These are phyloP conservation scores for Tricharina praecox DNA, from an alignment of 495 filamentous ascomycete species.

Conservation along the genomic window DNA sequence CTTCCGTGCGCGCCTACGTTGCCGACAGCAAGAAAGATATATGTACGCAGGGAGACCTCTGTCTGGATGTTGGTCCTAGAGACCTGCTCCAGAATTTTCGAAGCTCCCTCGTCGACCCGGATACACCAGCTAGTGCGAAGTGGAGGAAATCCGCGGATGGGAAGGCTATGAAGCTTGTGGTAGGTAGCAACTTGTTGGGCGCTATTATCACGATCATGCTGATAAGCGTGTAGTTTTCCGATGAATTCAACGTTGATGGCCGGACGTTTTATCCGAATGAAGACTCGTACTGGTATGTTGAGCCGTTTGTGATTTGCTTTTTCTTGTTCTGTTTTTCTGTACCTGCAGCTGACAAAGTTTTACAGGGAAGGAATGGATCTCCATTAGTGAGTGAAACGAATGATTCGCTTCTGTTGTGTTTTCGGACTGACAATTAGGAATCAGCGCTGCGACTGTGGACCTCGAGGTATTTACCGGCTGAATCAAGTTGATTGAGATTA, in stretches of 20 bases:
- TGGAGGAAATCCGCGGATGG: constrained; percentile 43
- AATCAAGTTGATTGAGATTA: neutral
- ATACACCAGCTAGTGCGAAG: constrained; percentile 45
- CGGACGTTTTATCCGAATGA: constrained; percentile 60
- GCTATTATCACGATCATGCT: constrained; percentile 3
- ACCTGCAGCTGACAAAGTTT: constrained; percentile 17
- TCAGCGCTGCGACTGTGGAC: constrained; percentile 51
- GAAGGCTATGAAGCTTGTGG: constrained; percentile 46
- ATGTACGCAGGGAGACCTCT: constrained; percentile 23
- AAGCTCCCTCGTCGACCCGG: constrained; percentile 48
- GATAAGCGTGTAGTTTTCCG: constrained; percentile 41
- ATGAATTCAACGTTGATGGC: constrained; percentile 56
- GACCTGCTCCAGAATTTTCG: constrained; percentile 47
- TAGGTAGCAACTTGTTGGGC: constrained; percentile 18
- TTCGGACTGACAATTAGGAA: constrained; percentile 4
- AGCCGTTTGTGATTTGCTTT: no score
- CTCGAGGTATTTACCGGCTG: constrained; percentile 37
- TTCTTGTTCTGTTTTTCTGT: neutral
- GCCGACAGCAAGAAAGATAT: neutral
- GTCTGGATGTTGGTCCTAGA: constrained; percentile 41
- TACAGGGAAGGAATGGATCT: constrained; percentile 44
- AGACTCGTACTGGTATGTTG: constrained; percentile 44
- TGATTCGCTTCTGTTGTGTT: neutral
- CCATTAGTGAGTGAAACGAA: constrained; percentile 40
- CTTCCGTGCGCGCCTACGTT: constrained; percentile 34